Conservation (phyloP, 306 rosid species). For the Erythrophleum fordii region DNA sequence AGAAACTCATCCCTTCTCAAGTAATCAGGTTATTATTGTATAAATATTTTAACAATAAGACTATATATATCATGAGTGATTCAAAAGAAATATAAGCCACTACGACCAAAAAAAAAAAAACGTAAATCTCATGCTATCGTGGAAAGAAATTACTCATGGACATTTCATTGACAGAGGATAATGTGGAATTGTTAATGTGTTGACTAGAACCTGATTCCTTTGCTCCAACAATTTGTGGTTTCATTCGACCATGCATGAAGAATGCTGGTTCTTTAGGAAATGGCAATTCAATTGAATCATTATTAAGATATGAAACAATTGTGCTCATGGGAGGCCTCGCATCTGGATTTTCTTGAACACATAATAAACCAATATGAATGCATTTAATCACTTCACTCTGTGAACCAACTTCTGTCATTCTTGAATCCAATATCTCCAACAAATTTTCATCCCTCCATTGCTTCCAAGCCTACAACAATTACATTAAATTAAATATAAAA, state of each 20-base stretch:
- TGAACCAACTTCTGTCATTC: conserved; percentile 5
- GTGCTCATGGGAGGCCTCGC: conserved; percentile 4
- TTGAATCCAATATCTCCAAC: conserved; percentile 47
- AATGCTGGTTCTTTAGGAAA: conserved; percentile 41
- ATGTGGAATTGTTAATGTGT: not conserved
- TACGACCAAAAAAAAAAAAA: too few relatives aligned
- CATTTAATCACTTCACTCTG: conserved; percentile 45
- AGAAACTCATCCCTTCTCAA: too few relatives aligned
- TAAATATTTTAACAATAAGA: too few relatives aligned
- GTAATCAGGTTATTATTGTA: too few relatives aligned
- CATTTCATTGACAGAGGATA: not conserved
- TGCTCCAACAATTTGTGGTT: too few relatives aligned
- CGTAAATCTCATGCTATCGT: too few relatives aligned
- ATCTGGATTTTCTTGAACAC: conserved; percentile 44
- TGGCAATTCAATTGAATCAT: conserved; percentile 35
- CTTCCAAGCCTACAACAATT: conserved; percentile 45
- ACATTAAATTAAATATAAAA: not conserved
- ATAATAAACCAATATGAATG: conserved; percentile 49
- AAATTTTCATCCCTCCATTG: conserved; percentile 36
- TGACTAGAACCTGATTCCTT: not conserved
- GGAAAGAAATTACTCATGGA: conserved; percentile 17
- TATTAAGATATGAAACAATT: conserved; percentile 37
- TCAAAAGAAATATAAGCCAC: not conserved
- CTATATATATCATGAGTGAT: not conserved
- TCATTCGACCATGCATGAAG: not conserved